These are phyloP conservation scores for Arthrobotrys sinensis DNA, from an alignment of 2,329 filamentous ascomycete species.

Conservation along the genomic window DNA sequence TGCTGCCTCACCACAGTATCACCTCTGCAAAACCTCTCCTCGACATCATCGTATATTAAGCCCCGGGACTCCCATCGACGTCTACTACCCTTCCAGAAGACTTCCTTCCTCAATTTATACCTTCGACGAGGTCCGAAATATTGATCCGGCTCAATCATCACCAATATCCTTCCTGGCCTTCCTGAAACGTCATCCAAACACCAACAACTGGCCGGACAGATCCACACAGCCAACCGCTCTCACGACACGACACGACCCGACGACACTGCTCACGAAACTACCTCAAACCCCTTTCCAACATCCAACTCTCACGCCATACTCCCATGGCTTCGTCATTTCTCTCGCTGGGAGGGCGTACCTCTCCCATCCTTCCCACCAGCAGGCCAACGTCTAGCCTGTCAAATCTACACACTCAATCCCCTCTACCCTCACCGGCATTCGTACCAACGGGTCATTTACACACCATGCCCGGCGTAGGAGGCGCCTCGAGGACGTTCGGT, in stretches of 20 bases:
- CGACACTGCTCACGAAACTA: slow-evolving; percentile 1
- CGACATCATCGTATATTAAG: slow-evolving; percentile 27
- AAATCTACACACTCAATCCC: slow-evolving; percentile 39
- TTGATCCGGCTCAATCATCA: slow-evolving; percentile 19
- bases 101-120: slow-evolving; percentile 1
- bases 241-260: slow-evolving; percentile 9
- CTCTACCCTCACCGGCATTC: slow-evolving; percentile 54
- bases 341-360: slow-evolving; percentile 52
- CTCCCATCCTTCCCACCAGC: slow-evolving; percentile 56
- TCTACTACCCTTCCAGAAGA: slow-evolving; percentile 29
- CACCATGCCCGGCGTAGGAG: slow-evolving; percentile 56
- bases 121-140: background rate
- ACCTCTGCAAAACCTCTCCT: slow-evolving; percentile 9
- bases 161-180: slow-evolving; percentile 25
- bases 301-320: slow-evolving; percentile 46
- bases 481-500: slow-evolving; percentile 48
- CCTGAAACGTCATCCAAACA: slow-evolving; percentile 23
- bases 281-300: slow-evolving; percentile 11
- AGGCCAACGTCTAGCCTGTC: slow-evolving; percentile 49
- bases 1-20: slow-evolving; percentile 36
- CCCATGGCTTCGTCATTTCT: slow-evolving; percentile 53
- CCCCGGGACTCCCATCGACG: slow-evolving; percentile 19
- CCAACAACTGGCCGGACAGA: slow-evolving; percentile 4
- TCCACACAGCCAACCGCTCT: slow-evolving; percentile 1
- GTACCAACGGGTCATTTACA: slow-evolving; percentile 53